Percentiles rank a stretch among this genome's conserved stretches.
Conservation (phyloP, 352 stramenopile genomes). For the Phytopythium chamaehyphon region DNA sequence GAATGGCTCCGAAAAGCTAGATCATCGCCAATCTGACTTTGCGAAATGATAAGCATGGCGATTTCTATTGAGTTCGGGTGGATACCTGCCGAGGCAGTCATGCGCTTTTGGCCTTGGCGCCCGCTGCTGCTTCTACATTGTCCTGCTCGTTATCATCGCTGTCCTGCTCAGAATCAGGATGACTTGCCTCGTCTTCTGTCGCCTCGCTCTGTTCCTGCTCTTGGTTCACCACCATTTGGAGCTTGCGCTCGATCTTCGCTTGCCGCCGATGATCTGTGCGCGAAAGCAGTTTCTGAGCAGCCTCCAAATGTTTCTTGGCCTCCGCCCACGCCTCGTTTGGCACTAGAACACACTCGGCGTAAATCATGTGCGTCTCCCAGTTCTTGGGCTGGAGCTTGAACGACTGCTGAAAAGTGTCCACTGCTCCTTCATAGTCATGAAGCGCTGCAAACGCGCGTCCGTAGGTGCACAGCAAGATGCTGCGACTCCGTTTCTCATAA, state of each 20-base stretch:
- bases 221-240: constrained; percentile 13
- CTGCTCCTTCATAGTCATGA: constrained; percentile 66
- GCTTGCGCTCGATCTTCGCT: constrained; percentile 54
- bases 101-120: background rate
- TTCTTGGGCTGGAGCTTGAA: constrained; percentile 79
- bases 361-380: constrained; percentile 83
- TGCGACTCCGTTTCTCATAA: constrained; percentile 82
- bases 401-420: constrained; percentile 75
- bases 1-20: too few species aligned
- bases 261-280: constrained; percentile 51
- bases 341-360: constrained; percentile 67
- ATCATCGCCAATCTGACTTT: too few species aligned
- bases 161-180: constrained; percentile 3
- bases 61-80: too few species aligned
- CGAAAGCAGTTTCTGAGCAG: constrained; percentile 51
- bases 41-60: too few species aligned
- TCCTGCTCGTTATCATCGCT: constrained; percentile 2
- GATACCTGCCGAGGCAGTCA: too few species aligned
- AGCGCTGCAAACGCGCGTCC: constrained; percentile 64
- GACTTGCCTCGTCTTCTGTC: constrained; percentile 6
- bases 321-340: constrained; percentile 73
- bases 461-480: constrained; percentile 84
- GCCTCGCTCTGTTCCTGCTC: background rate
- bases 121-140: background rate
- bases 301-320: constrained; percentile 66